Base-by-base conservation (phyloP, 1,139 yeast species). In the Yamadazyma songkhlaensis region DNA sequence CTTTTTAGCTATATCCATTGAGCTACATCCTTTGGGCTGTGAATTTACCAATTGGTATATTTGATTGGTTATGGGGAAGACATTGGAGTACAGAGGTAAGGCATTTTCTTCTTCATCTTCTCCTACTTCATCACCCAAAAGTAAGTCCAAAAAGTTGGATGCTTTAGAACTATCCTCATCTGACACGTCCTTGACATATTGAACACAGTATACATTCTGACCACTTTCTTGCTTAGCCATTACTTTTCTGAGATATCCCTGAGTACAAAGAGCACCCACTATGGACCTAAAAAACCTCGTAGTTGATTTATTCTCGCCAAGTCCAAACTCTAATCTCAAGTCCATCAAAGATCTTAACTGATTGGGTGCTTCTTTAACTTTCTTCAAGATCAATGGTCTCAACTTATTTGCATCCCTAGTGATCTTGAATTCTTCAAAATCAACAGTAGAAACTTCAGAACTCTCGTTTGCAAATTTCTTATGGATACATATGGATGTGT, bases 331-430 rank as follows among this genome's bases (percentile, higher is more conserved):
- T 30, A 72, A 62, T 47, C 78, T 77, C 45, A 87, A 63, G 57
- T 86, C 95, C 20, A 68, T 60, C 32, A 80, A 71, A 20, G 84
- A 82, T 29, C 95, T 72, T 14, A 86, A 66, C 2, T 80, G 77
- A 50, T 83, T 79, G 26, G 86, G 84, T 0, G 95, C 90, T 1
- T 59, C 57, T 45, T 80, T 79, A 10, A 84, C 69, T 9, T 79
- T 69, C 6, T 67, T 70, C 32, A 84, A 74, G 1, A 86, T 73
- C 35, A 53, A 49, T 30, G 54, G 55, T 37, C 60, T 58, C 13
- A 67, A 45, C 32, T 57, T 57, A 23, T 48, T 45, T 6, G 62
- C 60, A 42, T 67, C 67, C 38, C 69, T 56, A 2, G 67, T 51
- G 14, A 54, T 47, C 22, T 57, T 59, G 30, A 59, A 45, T 34